Evolutionary conservation across 805 yeast genomes (phyloP).

Genomic region (Clavispora vitiphila): DNA sequence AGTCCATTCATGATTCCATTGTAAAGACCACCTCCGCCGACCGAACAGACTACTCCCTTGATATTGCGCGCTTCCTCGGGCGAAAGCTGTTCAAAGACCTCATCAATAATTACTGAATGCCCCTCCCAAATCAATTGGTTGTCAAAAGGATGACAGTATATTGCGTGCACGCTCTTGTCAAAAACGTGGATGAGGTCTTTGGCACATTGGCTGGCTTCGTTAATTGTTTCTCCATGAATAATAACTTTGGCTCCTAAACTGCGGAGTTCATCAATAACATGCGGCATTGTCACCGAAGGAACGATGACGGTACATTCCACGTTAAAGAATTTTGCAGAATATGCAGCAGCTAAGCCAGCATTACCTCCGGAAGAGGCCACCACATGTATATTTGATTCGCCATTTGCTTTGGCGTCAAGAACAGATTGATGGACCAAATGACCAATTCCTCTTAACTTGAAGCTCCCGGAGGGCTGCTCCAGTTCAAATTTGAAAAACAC

Average conservation of each 20-base stretch:
- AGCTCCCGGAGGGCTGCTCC: slow-evolving; percentile 54
- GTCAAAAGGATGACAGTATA: slow-evolving; percentile 55
- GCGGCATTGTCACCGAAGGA: slow-evolving; percentile 44
- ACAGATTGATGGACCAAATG: slow-evolving; percentile 36
- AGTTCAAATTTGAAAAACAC: slow-evolving; percentile 46
- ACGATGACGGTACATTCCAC: slow-evolving; percentile 57
- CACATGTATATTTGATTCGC: slow-evolving; percentile 31
- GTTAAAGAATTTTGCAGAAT: slow-evolving; percentile 33
- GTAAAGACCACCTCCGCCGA: slow-evolving; percentile 57
- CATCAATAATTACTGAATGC: slow-evolving; percentile 37
- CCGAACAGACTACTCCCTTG: slow-evolving; percentile 47
- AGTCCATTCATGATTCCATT: slow-evolving; percentile 48
- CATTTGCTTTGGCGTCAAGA: slow-evolving; percentile 18
- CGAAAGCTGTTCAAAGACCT: slow-evolving; percentile 28
- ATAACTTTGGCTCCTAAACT: slow-evolving; percentile 48
- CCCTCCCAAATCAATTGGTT: slow-evolving; percentile 52
- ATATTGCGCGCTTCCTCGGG: slow-evolving; percentile 18
- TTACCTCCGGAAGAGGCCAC: slow-evolving; percentile 55
- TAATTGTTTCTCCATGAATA: slow-evolving; percentile 41
- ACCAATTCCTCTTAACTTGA: slow-evolving; percentile 54
- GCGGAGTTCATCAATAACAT: slow-evolving; percentile 42
- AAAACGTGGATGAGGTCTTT: slow-evolving; percentile 19
- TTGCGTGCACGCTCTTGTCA: slow-evolving; percentile 20
- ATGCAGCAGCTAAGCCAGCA: slow-evolving; percentile 53
- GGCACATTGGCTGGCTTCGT: slow-evolving; percentile 47